A percentile compares a stretch with the other conserved stretches of the same genome.
These are phyloP conservation scores for Pseudogymnoascus sp. DNA, from an alignment of 2,329 filamentous ascomycete genomes.

Conservation along the genomic window DNA sequence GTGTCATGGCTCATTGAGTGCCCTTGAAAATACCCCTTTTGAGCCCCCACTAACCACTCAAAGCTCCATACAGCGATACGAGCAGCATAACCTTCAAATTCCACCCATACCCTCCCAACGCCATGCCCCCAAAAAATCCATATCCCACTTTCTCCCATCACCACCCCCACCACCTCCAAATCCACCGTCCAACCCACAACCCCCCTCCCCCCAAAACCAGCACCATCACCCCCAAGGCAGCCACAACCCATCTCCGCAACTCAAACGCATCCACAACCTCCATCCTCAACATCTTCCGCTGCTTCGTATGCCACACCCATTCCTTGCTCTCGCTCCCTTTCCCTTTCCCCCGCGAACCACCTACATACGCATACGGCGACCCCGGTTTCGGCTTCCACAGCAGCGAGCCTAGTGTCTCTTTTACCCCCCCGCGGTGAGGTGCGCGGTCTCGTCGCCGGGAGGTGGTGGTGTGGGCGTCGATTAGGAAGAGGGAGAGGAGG, in stretches of 20 bases:
- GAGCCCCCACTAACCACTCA: neutral
- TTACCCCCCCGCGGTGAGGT: neutral
- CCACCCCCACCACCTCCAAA: slow-evolving; percentile 8
- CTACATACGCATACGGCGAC: slow-evolving; percentile 22
- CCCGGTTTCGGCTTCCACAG: neutral
- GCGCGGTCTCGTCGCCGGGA: neutral
- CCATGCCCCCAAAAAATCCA: slow-evolving; percentile 9
- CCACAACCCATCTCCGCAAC: slow-evolving; percentile 24
- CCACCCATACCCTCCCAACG: neutral
- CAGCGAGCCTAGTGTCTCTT: neutral
- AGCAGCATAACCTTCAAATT: neutral
- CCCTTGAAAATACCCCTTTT: neutral
- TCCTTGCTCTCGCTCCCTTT: slow-evolving; percentile 13
- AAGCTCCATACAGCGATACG: neutral
- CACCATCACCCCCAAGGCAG: slow-evolving; percentile 11
- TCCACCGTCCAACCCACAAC: neutral
- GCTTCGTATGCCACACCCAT: slow-evolving; percentile 29
- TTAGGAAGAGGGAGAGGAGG: slow-evolving; percentile 27
- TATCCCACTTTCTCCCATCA: slow-evolving; percentile 1
- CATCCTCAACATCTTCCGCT: slow-evolving; percentile 27
- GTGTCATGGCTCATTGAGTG: neutral
- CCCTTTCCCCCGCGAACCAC: neutral
- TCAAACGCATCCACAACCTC: slow-evolving; percentile 28
- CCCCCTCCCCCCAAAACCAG: neutral
- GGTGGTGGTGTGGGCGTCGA: slow-evolving; percentile 23